Evolutionary conservation across 192 early-diverging fungal genomes (phyloP).

Genomic region (Gamsiella multidivaricata): DNA sequence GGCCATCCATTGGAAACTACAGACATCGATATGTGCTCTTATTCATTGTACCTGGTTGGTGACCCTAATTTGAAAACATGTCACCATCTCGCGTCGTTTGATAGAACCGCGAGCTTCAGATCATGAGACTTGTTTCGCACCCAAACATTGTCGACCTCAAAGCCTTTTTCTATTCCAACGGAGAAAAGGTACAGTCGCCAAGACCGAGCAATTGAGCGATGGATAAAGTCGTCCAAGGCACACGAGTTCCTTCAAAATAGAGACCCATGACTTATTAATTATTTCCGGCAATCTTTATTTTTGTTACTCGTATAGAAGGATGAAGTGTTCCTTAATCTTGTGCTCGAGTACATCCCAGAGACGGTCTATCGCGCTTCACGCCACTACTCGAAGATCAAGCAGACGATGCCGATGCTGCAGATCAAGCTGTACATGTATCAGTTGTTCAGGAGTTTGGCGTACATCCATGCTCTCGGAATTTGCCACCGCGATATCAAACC

Average conservation of each 20-base stretch:
- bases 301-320: constrained; percentile 68
- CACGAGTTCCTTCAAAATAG: too few species aligned
- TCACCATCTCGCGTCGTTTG: constrained; percentile 6
- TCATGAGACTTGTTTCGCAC: constrained; percentile 93
- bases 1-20: background rate
- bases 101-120: constrained; percentile 92
- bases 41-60: constrained; percentile 11
- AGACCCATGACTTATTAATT: too few species aligned
- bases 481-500: constrained; percentile 99
- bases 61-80: constrained; percentile 9
- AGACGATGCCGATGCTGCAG: constrained; percentile 92
- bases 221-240: too few species aligned
- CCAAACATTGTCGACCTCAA: constrained; percentile 92
- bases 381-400: constrained; percentile 90
- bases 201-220: background rate
- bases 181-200: constrained; percentile 76
- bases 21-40: too few species aligned
- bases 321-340: constrained; percentile 95
- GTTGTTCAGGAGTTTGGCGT: constrained; percentile 95
- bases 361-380: constrained; percentile 95
- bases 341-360: constrained; percentile 96
- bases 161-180: constrained; percentile 95
- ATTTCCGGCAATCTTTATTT: too few species aligned
- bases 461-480: constrained; percentile 96
- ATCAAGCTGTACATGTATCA: constrained; percentile 99